Evolutionary conservation across 2,329 filamentous ascomycete species (phyloP).

Genomic region (Simplicillium aogashimaense): DNA sequence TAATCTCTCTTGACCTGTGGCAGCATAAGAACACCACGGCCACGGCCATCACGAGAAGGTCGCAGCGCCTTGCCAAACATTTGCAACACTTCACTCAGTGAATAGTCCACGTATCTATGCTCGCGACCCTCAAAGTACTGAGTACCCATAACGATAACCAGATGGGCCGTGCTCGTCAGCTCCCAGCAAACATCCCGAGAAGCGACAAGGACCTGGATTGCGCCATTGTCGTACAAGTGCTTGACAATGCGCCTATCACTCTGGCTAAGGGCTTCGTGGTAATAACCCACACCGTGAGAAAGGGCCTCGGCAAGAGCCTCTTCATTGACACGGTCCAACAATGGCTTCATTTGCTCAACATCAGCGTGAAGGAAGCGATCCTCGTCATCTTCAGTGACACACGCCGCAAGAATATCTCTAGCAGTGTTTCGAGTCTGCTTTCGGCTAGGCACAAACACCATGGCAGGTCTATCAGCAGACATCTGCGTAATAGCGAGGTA

Average conservation of each 20-base stretch:
- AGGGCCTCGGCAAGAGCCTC: slow-evolving; percentile 79
- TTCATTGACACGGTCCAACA: slow-evolving; percentile 78
- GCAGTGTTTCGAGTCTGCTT: slow-evolving; percentile 89
- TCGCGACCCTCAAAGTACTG: slow-evolving; percentile 96
- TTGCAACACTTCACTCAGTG: slow-evolving; percentile 85
- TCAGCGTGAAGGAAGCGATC: slow-evolving; percentile 88
- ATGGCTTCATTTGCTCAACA: slow-evolving; percentile 67
- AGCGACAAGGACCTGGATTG: slow-evolving; percentile 71
- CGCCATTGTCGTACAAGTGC: slow-evolving; percentile 81
- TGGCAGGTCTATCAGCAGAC: slow-evolving; percentile 78
- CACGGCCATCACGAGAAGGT: slow-evolving; percentile 66
- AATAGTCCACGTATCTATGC: slow-evolving; percentile 95
- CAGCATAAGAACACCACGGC: slow-evolving; percentile 92
- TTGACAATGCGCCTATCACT: slow-evolving; percentile 92
- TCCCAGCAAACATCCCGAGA: slow-evolving; percentile 94
- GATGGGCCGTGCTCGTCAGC: slow-evolving; percentile 74
- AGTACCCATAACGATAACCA: slow-evolving; percentile 95
- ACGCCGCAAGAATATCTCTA: slow-evolving; percentile 78
- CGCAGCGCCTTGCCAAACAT: slow-evolving; percentile 95
- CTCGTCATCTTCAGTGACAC: slow-evolving; percentile 80
- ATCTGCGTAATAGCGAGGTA: slow-evolving; percentile 83
- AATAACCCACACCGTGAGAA: slow-evolving; percentile 92
- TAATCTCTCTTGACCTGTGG: slow-evolving; percentile 91
- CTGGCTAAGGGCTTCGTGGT: slow-evolving; percentile 81
- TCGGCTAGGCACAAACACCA: slow-evolving; percentile 85